Evolutionary conservation across 495 filamentous ascomycete species (phyloP), one percentile per base, ranked within the genome.

Genomic region (Hypomontagnella monticulosa): DNA sequence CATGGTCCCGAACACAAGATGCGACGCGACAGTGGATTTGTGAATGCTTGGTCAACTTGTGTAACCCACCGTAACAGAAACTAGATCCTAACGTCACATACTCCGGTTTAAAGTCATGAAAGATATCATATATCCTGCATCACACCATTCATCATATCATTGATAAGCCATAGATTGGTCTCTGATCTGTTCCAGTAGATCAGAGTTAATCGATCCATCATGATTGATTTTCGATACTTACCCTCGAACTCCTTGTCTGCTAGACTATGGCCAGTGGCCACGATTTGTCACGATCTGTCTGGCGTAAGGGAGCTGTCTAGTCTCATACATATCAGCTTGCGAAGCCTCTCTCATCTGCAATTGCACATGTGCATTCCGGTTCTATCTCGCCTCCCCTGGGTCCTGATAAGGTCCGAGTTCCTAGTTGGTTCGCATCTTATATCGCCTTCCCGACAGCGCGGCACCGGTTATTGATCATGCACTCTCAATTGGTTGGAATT

Each of bases 401-500:
- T 9, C 4, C 14, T 3, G 4, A 41, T 33, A 37, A n/a, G 11
- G 20, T 19, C 30, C 46, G 34, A 38, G n/a, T 16, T n/a, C 5
- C 52, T 44, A 36, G 8, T 41, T 30, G 33, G 11, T 23, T 41
- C 57, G 46, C 36, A 44, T 20, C 46, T 44, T 34, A 18, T 54
- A 27, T 27, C 2, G 23, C 23, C 63, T 48, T 66, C 55, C 56
- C 62, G 49, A 61, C 43, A 50, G 50, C 30, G 30, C 7, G 50
- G 43, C 32, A 15, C 47, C 6, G 9, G 30, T 8, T 7, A 27
- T 9, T 20, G 16, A 15, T 46, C 49, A 12, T 58, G 30, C 16
- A 12, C 16, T 44, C 11, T 37, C 36, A 55, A 61, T 66, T 59
- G 57, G 57, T 23, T 37, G 36, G 12, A 42, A 30, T 19, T 20